phyloP scores from a whole-genome alignment of 1,139 yeast species.

The Petasospora fabianii region DNA sequence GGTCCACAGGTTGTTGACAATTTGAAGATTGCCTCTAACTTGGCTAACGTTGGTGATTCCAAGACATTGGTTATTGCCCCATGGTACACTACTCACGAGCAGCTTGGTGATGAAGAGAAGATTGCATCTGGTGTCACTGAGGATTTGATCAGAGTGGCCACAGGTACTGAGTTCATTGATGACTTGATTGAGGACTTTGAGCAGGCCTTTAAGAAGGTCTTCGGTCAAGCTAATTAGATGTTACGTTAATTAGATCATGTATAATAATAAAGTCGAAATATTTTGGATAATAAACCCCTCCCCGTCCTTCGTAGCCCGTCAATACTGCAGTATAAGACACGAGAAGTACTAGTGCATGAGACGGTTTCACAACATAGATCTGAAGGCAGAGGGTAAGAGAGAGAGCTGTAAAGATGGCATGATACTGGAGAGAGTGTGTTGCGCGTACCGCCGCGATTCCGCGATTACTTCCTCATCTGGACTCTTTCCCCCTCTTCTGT shows the following conservation, averaged over 20 bases:
- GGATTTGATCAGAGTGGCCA: constrained; percentile 83
- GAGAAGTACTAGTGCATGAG: too few species aligned
- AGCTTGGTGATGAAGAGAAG: constrained; percentile 79
- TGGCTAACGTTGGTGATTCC: constrained; percentile 96
- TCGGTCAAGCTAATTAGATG: constrained; percentile 18
- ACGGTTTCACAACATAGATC: too few species aligned
- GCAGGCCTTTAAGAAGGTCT: constrained; percentile 65
- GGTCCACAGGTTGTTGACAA: constrained; percentile 81
- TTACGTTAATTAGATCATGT: not conserved
- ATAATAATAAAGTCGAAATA: too few species aligned
- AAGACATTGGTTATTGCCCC: constrained; percentile 95
- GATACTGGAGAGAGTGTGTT: too few species aligned
- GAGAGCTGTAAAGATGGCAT: too few species aligned
- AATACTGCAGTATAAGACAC: too few species aligned
- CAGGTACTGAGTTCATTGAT: constrained; percentile 87
- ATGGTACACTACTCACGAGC: constrained; percentile 92
- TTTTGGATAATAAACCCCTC: too few species aligned
- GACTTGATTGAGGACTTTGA: constrained; percentile 86
- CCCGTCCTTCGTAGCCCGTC: too few species aligned
- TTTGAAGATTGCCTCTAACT: constrained; percentile 79
- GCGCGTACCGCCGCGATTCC: too few species aligned
- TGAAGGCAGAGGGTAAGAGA: too few species aligned
- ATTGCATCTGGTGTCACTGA: constrained; percentile 77
- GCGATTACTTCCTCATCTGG: too few species aligned
- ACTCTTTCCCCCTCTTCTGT: too few species aligned